Base-by-base conservation (phyloP, 257 asterid species). In the Jasminum sambac region DNA sequence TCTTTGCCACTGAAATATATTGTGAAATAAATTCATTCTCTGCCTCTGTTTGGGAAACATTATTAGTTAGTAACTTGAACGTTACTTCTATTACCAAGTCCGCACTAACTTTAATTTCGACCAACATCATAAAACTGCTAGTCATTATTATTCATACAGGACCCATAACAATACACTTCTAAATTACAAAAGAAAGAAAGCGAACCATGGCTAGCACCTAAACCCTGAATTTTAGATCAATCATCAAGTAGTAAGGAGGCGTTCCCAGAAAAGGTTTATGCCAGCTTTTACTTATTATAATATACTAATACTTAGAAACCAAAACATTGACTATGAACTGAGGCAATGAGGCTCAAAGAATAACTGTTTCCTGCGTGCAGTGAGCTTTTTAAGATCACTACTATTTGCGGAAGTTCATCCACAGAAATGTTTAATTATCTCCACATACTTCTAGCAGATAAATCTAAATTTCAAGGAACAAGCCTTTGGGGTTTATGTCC, bases 201-300 rank as follows among this genome's bases (percentile, higher is more conserved):
- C 3, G 6, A 46, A 4, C 23, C 24, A 2, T 60, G 0, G 40
- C 19, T 16, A 5, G n/a, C 44, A 41, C 19, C 52, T 44, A 21
- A 40, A 39, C 12, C 57, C 4, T 66, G 55, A 42, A 66, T 3
- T 59, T 11, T 42, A 57, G 67, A 67, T 57, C 64, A 59, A 59
- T 41, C 50, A 36, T 67, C 63, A 42, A 48, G 17, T 14, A 75
- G 26, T 37, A 55, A 21, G 36, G 23, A 61, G 58, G 24, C 11
- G 23, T 6, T 16, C 58, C 11, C 11, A 4, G 16, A n/a, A 48
- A 48, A 23, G 5, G 16, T 11, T 48, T 6, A 0, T 14, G 23
- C 16, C 5, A 3, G 5, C 17, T 16, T 46, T 16, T 57, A 12
- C 43, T 19, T 34, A 13, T 55, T 59, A n/a, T n/a, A n/a, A n/a